phyloP scores from a whole-genome alignment of 371 early-diverging fungal genomes.

The Amoeboaphelidium protococcarum region DNA sequence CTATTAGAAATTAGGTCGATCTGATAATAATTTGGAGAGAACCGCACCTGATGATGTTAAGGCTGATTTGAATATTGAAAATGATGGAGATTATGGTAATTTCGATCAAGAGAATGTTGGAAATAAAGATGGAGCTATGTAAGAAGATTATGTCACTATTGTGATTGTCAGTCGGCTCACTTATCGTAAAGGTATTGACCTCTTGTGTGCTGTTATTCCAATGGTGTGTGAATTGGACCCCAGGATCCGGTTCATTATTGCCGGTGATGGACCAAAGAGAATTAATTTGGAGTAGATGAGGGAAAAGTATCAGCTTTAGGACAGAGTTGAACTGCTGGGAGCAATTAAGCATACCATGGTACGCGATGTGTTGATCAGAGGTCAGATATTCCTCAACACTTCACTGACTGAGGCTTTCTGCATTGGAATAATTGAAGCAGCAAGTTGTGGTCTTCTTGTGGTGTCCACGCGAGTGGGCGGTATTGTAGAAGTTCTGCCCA shows the following conservation, averaged over 20 bases:
- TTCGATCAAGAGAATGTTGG: no score
- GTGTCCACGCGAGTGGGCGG: slow-evolving; percentile 97
- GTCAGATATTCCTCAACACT: slow-evolving; percentile 93
- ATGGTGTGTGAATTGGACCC: slow-evolving; percentile 59
- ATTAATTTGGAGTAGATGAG: slow-evolving; percentile 94
- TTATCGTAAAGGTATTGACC: slow-evolving; percentile 87
- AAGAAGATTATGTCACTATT: slow-evolving; percentile 40
- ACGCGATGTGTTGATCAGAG: slow-evolving; percentile 59
- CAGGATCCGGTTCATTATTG: slow-evolving; percentile 63
- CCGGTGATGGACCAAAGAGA: slow-evolving; percentile 90
- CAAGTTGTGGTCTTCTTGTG: slow-evolving; percentile 80
- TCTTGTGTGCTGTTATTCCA: slow-evolving; percentile 76
- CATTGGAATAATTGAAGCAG: slow-evolving; percentile 97
- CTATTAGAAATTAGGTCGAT: no score
- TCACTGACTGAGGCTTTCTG: slow-evolving; percentile 98
- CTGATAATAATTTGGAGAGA: no score
- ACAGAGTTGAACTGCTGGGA: slow-evolving; percentile 78
- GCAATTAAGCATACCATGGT: slow-evolving; percentile 60
- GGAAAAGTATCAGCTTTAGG: slow-evolving; percentile 70
- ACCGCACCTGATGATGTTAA: no score
- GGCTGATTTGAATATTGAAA: no score
- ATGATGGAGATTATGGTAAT: slow-evolving; percentile 47
- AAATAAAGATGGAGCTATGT: no score
- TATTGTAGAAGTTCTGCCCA: slow-evolving; percentile 88
- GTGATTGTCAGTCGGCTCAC: slow-evolving; percentile 82